Percentiles rank a stretch among this genome's conserved stretches.
phyloP scores from a whole-genome alignment of 139 green algal genomes.

The Chlorella sp. region DNA sequence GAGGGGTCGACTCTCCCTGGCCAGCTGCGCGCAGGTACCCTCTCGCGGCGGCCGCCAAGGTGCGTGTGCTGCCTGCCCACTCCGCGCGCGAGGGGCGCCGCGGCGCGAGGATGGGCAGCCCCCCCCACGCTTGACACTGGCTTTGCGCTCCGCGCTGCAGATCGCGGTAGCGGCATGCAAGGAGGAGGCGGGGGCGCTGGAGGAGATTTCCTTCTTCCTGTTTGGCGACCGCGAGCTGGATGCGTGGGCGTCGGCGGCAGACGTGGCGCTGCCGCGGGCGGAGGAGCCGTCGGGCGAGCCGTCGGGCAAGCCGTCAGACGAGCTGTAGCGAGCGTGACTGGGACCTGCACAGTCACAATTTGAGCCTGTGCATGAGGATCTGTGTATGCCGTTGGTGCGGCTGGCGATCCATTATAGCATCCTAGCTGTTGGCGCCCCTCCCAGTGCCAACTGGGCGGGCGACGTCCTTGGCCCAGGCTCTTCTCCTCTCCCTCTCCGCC shows the following conservation, averaged over 20 bases:
- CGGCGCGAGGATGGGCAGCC: not conserved
- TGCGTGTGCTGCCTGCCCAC: constrained; percentile 9
- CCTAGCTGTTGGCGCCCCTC: no score
- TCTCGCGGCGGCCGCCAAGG: constrained; percentile 62
- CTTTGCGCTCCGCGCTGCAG: constrained; percentile 1
- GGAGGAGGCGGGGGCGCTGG: constrained; percentile 47
- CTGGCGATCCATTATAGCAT: no score
- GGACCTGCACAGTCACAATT: no score
- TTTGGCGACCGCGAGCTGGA: constrained; percentile 29
- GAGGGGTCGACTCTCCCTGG: no score
- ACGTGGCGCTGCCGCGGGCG: not conserved
- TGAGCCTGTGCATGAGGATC: no score
- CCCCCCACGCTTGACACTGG: not conserved
- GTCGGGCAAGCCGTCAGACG: no score
- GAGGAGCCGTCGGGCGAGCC: not conserved
- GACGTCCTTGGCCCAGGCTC: no score
- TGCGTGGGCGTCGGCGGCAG: not conserved
- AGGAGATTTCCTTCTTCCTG: constrained; percentile 79
- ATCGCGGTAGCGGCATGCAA: constrained; percentile 44
- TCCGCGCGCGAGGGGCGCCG: not conserved
- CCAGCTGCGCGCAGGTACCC: no score
- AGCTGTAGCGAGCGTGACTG: no score
- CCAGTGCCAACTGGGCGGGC: no score
- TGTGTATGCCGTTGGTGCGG: no score
- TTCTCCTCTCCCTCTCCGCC: no score